Evolutionary conservation across 352 stramenopile genomes (phyloP).

Genomic region (Bremia lactucae): DNA sequence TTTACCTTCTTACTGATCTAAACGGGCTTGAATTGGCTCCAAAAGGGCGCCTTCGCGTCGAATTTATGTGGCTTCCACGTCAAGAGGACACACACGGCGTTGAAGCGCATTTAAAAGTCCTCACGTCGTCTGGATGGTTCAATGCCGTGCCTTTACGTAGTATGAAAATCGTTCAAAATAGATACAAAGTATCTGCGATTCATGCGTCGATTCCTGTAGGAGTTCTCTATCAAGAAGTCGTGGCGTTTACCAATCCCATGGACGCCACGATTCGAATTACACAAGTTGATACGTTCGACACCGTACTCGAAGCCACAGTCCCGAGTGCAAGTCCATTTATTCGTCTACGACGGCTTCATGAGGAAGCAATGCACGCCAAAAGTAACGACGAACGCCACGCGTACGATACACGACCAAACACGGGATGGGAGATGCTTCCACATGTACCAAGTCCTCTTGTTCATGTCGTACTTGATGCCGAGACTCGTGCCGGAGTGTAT

Average conservation of each 20-base stretch:
- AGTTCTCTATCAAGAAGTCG: constrained; percentile 18
- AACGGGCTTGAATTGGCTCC: constrained; percentile 27
- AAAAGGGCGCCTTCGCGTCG: constrained; percentile 21
- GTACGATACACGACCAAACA: constrained; percentile 6
- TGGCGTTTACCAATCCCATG: constrained; percentile 36
- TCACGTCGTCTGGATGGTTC: constrained; percentile 40
- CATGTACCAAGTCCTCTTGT: constrained; percentile 24
- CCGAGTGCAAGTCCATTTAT: constrained; percentile 15
- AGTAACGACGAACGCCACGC: constrained; percentile 14
- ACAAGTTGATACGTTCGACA: constrained; percentile 36
- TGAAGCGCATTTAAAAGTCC: constrained; percentile 24
- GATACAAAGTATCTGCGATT: constrained; percentile 19
- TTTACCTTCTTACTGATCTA: constrained; percentile 29
- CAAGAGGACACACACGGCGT: constrained; percentile 16
- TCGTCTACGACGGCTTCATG: constrained; percentile 12
- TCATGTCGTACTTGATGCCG: constrained; percentile 22
- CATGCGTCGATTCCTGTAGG: constrained; percentile 24
- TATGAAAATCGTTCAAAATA: constrained; percentile 18
- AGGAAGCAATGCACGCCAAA: constrained; percentile 4
- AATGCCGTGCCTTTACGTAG: constrained; percentile 25
- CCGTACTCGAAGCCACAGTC: constrained; percentile 23
- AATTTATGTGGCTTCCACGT: constrained; percentile 29
- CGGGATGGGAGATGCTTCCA: constrained; percentile 31
- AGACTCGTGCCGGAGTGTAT: constrained; percentile 15
- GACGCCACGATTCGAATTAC: constrained; percentile 29